A percentile compares a stretch with the other conserved stretches of the same genome.
phyloP scores from a whole-genome alignment of 2,329 filamentous ascomycete genomes.

The Colletotrichum sp. region DNA sequence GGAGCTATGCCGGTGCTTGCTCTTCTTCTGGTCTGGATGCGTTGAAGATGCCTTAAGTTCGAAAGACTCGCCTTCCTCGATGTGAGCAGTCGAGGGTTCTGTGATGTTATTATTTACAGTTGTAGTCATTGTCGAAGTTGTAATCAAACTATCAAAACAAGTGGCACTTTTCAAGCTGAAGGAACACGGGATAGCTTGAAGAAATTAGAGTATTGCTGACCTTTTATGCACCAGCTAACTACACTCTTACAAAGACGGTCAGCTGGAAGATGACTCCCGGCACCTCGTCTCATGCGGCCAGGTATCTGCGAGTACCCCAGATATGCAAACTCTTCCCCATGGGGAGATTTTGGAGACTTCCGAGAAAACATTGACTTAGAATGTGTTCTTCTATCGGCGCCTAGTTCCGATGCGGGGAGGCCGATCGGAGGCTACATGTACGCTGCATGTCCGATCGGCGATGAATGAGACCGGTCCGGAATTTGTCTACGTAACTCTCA shows the following conservation, averaged over 20 bases:
- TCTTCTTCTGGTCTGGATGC: neutral
- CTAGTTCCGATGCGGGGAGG: neutral
- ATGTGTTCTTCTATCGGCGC: neutral
- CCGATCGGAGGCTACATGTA: neutral
- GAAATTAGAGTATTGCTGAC: accelerated
- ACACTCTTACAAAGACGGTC: neutral
- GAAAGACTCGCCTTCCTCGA: neutral
- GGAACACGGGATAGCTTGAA: accelerated
- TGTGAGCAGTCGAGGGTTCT: neutral
- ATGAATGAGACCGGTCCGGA: neutral
- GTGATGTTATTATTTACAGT: accelerated
- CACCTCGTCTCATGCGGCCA: neutral
- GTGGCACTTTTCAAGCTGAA: neutral
- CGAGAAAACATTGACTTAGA: neutral
- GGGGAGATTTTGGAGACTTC: neutral
- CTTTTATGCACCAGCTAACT: neutral
- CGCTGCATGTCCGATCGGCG: neutral
- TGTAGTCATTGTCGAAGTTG: neutral
- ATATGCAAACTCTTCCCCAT: neutral
- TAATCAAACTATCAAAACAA: accelerated
- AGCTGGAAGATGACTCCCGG: neutral
- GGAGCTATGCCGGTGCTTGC: neutral
- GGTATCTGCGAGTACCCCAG: neutral
- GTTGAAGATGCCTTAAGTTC: neutral
- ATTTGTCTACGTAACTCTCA: neutral